Evolutionary conservation across 257 asterid species (phyloP), one percentile per base, ranked within the genome.

Genomic region (Lavandula angustifolia): DNA sequence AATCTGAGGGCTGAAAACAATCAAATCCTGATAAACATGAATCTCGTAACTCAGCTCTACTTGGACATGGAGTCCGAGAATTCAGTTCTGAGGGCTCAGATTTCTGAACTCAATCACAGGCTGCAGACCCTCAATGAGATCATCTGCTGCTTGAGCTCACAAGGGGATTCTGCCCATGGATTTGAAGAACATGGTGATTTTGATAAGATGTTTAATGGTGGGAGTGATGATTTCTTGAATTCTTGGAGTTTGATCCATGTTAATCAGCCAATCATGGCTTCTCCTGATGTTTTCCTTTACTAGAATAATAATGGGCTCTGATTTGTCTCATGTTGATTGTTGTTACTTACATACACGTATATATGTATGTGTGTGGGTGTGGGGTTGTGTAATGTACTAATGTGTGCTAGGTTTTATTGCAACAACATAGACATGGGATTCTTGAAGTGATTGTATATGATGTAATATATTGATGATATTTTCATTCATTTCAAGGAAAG

Each of bases 181-280:
- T 12, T 60, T 47, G 67, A 60, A 46, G 68, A 50, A 37, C 13
- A 5, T 58, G 46, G 10, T 46, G 29, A 57, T 65, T 6, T 55
- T 71, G 55, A 54, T 75, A 9, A 70, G 47, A 52, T 52, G 55
- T 49, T 73, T 69, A 53, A 62, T 34, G 59, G 49, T 52, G 67
- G 67, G 27, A 65, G 31, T 57, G 78, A 69, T 74, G 86, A 81
- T 75, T 81, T 79, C 66, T 70, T 77, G 70, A 80, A 60, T 33
- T 79, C 86, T 4, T 83, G 86, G 91, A 72, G 69, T 58, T 77
- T 80, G 76, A 18, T 62, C 54, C 75, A 72, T 67, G 71, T 70
- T 17, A 78, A 79, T 67, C 84, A 82, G 31, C 87, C 84, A 9
- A 75, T 78, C 53, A 75, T 80, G 82, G 82, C 83, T 53, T 80